Percentiles rank a stretch among this genome's conserved stretches.
These are phyloP conservation scores for Solanum lignicaule DNA, from an alignment of 257 asterid genomes.

Conservation along the genomic window DNA sequence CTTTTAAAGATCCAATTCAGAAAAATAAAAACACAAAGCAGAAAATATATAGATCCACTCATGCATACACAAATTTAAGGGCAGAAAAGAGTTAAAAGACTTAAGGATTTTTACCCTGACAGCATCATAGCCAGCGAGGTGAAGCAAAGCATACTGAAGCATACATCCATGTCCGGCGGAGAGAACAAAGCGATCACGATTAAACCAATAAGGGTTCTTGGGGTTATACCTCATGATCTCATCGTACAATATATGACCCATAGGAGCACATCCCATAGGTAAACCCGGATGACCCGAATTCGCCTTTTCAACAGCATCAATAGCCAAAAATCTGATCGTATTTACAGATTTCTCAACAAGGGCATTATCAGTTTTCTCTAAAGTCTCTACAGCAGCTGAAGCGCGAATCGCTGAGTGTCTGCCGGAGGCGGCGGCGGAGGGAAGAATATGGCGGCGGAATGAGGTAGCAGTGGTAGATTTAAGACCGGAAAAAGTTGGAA, in stretches of 20 bases:
- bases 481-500: constrained; percentile 50
- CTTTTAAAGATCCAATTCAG: not conserved
- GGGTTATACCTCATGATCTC: constrained; percentile 82
- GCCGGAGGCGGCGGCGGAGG: constrained; percentile 23
- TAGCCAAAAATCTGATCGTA: constrained; percentile 69
- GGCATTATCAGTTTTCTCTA: constrained; percentile 37
- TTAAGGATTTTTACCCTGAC: constrained; percentile 30
- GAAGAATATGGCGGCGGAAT: constrained; percentile 1
- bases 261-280: constrained; percentile 92
- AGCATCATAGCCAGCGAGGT: constrained; percentile 75
- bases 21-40: not conserved
- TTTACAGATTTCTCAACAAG: constrained; percentile 67
- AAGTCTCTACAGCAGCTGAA: constrained; percentile 51
- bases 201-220: constrained; percentile 80
- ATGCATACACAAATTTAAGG: not conserved
- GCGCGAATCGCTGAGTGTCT: constrained; percentile 24
- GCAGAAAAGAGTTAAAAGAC: not conserved
- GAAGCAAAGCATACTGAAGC: constrained; percentile 92
- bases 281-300: constrained; percentile 88
- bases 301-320: constrained; percentile 87
- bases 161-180: constrained; percentile 93
- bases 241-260: constrained; percentile 77
- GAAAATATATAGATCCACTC: not conserved
- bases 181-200: constrained; percentile 73
- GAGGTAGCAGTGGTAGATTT: constrained; percentile 31